phyloP scores from a whole-genome alignment of 306 rosid genomes.

The Cucumis cinereus region DNA sequence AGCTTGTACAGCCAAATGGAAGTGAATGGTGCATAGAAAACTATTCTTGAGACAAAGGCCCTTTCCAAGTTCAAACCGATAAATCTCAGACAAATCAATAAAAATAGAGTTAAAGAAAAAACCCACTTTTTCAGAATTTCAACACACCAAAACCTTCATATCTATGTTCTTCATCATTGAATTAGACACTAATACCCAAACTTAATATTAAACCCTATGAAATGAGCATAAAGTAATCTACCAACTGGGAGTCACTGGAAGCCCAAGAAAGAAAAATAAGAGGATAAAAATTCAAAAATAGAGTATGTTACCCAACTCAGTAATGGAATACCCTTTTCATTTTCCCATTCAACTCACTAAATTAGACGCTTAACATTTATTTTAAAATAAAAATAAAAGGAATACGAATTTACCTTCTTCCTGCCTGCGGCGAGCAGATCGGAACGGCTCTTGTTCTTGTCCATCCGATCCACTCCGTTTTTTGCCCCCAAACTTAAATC shows the following conservation, averaged over 20 bases:
- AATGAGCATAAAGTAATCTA: background rate
- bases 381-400: background rate
- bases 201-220: background rate
- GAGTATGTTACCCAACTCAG: background rate
- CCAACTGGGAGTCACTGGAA: background rate
- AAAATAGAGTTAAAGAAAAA: background rate
- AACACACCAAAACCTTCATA: background rate
- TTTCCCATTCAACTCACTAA: background rate
- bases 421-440: slow-evolving; percentile 92
- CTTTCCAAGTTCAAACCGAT: background rate
- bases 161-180: background rate
- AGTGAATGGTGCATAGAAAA: background rate
- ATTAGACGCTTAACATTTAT: background rate
- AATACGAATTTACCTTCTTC: slow-evolving; percentile 39
- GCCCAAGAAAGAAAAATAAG: background rate
- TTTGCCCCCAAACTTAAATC: slow-evolving; percentile 26
- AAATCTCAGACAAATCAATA: background rate
- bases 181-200: background rate
- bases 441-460: slow-evolving; percentile 73
- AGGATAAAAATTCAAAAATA: background rate
- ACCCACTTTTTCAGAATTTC: background rate
- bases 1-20: background rate
- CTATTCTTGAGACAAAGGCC: background rate
- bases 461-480: slow-evolving; percentile 71
- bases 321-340: background rate